A percentile compares a stretch with the other conserved stretches of the same genome.
Conservation (phyloP, 306 rosid species). For the Parietaria judaica region DNA sequence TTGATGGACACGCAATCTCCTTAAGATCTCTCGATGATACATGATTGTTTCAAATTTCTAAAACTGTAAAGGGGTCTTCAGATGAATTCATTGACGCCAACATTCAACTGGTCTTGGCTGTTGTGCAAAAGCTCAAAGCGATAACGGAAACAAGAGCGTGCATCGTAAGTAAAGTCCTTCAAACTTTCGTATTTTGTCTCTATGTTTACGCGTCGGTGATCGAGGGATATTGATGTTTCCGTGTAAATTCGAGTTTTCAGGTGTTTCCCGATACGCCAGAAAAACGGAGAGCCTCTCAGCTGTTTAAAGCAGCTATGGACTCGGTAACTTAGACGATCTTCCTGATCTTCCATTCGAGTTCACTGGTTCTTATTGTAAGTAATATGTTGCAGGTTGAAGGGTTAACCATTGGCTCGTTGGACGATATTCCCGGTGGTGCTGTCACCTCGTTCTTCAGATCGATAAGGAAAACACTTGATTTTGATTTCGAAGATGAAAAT, state of each 20-base stretch:
- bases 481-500: conserved; percentile 90
- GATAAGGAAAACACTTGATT: conserved; percentile 86
- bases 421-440: conserved; percentile 83
- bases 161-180: conserved; percentile 49
- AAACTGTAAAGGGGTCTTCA: conserved; percentile 98
- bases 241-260: conserved; percentile 29
- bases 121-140: conserved; percentile 72
- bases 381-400: conserved; percentile 61
- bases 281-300: conserved; percentile 67
- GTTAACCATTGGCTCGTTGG: conserved; percentile 69
- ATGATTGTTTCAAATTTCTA: conserved; percentile 80
- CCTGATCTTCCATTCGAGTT: not conserved
- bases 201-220: not conserved
- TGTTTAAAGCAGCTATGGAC: conserved; percentile 83
- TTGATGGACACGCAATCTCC: not conserved
- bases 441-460: conserved; percentile 76
- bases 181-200: not conserved
- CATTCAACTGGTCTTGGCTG: conserved; percentile 81
- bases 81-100: conserved; percentile 98
- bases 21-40: conserved; percentile 22
- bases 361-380: too few relatives aligned
- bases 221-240: conserved; percentile 13
- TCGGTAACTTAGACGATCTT: conserved; percentile 39
- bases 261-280: conserved; percentile 96
- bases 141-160: conserved; percentile 61